Evolutionary conservation across 1,139 yeast genomes (phyloP), one percentile per base, ranked within the genome.

Genomic region (Protomyces macrosporus): DNA sequence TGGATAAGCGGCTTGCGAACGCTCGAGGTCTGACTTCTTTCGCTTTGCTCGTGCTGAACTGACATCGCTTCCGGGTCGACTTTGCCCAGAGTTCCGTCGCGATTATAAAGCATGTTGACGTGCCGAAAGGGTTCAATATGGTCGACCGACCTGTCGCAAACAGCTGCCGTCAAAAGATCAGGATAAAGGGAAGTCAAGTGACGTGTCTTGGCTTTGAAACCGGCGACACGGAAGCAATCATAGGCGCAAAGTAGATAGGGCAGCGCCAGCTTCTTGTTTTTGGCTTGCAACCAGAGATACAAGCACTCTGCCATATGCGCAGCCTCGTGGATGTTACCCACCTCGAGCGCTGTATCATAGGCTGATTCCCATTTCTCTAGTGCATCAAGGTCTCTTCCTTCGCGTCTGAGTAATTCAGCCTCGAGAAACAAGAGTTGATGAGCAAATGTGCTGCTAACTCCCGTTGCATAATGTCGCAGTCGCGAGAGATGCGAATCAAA

Each of bases 261-360:
- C 23, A 30, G 14, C 9, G 61, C 61, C 12, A 57, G 39, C 5
- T 34, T 51, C 34, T 37, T 50, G 55, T 33, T 57, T 14, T 51
- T 50, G 32, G 39, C 39, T 7, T 57, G 55, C 37, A 57, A 55
- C 61, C 61, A 57, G 7, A 50, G 55, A 33, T 51, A 57, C 12
- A 54, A 48, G 10, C 61, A 30, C 33, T 57, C 61, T 6, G 61
- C 55, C 3, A 57, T 51, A 34, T 57, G 61, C 6, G 50, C 61
- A 12, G 61, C 61, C 45, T 57, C 61, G 32, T 57, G 61, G n/a
- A 57, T 33, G 50, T 57, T 57, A 4, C 61, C 61, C 4, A 45
- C 53, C 23, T 32, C 48, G 5, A 51, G 50, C 7, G 61, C 61
- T n/a, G 34, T 33, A 5, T 34, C 39, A 37, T 57, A 57, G 1